These are phyloP conservation scores for Sequoia sempervirens DNA, from an alignment of 75 land plant genomes.

Conservation along the genomic window DNA sequence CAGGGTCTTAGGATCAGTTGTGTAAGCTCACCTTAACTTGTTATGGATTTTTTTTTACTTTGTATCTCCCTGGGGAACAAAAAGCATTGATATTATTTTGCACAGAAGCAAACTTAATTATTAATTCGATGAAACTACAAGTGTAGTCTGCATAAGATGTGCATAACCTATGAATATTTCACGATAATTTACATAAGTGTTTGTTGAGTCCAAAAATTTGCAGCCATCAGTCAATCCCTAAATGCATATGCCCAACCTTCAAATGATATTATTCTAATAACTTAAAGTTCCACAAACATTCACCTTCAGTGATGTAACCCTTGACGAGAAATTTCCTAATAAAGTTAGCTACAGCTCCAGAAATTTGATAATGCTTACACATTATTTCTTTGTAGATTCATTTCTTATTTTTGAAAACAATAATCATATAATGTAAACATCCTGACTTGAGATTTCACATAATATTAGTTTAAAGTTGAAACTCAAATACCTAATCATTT, in stretches of 20 bases:
- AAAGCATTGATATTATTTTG: background rate
- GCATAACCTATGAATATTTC: background rate
- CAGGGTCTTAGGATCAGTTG: background rate
- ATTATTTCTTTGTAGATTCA: background rate
- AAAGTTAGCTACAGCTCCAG: background rate
- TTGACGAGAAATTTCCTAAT: background rate
- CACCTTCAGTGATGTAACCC: background rate
- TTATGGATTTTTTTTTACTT: background rate
- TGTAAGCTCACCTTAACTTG: background rate
- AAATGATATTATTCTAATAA: background rate
- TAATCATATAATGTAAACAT: background rate
- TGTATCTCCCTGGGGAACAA: background rate
- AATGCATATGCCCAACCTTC: background rate
- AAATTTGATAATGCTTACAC: conserved; percentile 1
- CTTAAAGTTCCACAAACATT: background rate
- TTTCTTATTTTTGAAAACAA: background rate
- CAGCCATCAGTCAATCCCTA: background rate
- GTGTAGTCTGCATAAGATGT: background rate
- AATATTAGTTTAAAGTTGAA: background rate
- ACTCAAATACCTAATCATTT: background rate
- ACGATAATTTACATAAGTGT: background rate
- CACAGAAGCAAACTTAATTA: background rate
- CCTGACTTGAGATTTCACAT: background rate
- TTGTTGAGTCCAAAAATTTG: background rate
- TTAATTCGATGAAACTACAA: background rate